Base-by-base conservation (phyloP, 768 basidiomycete genomes). In the Galerina marginata region DNA sequence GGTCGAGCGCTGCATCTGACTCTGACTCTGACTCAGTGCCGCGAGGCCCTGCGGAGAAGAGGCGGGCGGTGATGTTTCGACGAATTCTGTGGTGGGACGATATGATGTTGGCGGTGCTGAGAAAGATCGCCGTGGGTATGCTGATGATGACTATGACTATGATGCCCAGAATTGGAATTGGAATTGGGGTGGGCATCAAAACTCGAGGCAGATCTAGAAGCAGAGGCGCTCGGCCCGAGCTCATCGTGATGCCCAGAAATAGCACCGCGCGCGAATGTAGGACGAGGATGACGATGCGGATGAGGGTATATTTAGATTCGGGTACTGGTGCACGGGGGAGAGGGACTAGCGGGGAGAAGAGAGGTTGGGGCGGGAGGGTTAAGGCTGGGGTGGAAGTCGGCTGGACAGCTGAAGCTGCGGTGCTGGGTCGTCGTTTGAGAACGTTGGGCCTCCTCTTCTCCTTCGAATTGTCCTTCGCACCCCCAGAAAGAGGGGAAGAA, bases 401-500 rank as follows among this genome's bases (percentile, higher is more conserved):
- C 23, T 25, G 12, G 23, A 20, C 39, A 25, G 16, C 37, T 23
- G 20, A 9, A 25, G 37, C n/a, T 23, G 23, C 49, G n/a, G 38
- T 54, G 26, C 59, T 60, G 0, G 56, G 20, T 14, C 56, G 48
- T 39, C 57, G 42, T 14, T 57, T 52, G 4, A 67, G 58, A 2
- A 67, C 53, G 16, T 64, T 64, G 10, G 63, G 58, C 48, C 51
- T 47, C 33, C 49, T 54, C 52, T 64, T 66, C 40, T 55, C 59
- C 16, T 59, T 59, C n/a, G 54, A 44, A 43, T 50, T 62, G n/a
- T 50, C 56, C 20, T 54, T 59, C 36, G 11, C 42, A n/a, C n/a
- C 44, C 11, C 40, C 55, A 6, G 43, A 49, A 11, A 33, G 29
- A 33, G 29, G 29, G 7, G 47, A 49, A 23, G 47, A 49, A 11